Conservation (phyloP, 2,329 filamentous ascomycete genomes). For the Fusarium musae region DNA sequence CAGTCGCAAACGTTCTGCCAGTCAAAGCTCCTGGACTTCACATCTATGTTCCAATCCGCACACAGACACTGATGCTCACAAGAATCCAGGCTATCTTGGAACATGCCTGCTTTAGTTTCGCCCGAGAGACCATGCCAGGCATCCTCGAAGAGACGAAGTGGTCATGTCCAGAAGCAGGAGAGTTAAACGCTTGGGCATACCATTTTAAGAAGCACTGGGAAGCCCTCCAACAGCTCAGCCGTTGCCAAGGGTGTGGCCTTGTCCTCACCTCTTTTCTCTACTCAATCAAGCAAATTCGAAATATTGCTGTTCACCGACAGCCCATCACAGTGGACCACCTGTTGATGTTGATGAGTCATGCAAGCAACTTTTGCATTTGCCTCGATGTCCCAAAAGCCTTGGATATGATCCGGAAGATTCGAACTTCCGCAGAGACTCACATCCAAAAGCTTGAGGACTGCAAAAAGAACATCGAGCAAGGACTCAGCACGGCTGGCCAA, state of each 20-base stretch:
- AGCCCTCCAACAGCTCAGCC: not conserved
- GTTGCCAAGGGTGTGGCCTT: not conserved
- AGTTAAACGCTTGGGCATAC: constrained; percentile 7
- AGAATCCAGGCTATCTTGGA: constrained; percentile 11
- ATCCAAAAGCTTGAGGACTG: not conserved
- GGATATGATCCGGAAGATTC: not conserved
- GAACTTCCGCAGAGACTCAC: not conserved
- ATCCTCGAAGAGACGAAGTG: not conserved
- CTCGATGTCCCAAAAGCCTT: not conserved
- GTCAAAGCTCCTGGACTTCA: not conserved
- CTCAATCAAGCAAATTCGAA: not conserved
- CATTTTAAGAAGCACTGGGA: not conserved
- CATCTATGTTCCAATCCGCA: not conserved
- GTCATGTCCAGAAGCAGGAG: constrained; percentile 4
- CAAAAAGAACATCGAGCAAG: not conserved
- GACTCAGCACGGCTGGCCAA: not conserved
- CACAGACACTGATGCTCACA: not conserved
- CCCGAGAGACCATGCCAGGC: not conserved
- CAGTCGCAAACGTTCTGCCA: not conserved
- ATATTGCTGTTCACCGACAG: constrained; percentile 13
- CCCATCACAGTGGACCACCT: not conserved
- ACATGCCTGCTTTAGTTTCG: constrained; percentile 7
- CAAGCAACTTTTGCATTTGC: not conserved
- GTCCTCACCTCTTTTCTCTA: not conserved
- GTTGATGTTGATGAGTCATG: not conserved